Base-by-base conservation (phyloP, 345 rosid genomes). In the Corchorus capsularis region DNA sequence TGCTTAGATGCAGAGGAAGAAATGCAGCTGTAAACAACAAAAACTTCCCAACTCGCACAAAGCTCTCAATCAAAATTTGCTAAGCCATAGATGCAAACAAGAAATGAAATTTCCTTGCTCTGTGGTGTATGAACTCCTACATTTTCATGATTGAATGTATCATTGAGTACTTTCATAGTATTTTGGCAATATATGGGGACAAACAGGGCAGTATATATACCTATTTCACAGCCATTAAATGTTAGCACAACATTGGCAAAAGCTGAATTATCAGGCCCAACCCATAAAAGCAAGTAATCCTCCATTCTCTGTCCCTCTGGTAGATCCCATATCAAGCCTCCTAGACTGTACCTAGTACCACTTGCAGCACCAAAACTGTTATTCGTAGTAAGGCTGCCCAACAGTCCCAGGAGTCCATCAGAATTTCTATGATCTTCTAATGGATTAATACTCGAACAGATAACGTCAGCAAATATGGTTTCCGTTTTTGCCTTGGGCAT, bases 301-400 rank as follows among this genome's bases (percentile, higher is more conserved):
- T 91, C 99, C 82, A 89, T 87, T 81, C 77, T 93, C 57, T 67
- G 75, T 78, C 93, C 90, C 71, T 76, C 61, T 4, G 94, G 89
- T 63, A 92, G 63, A 73, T 83, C 87, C 99, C 98, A 93, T 63
- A 81, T 79, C 82, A 96, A 81, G 70, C 99, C 99, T 86, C 97
- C 97, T 34, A 86, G 75, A 74, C 76, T 79, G 72, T 85, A 86
- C 57, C 75, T 81, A 70, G 77, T 80, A 69, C 78, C 77, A 71
- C 79, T 62, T 35, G 74, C 56, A 5, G 71, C 54, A 75, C 47
- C 66, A n/a, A 62, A 46, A 64, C 76, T 87, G 79, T 80, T 75
- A 62, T 62, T 45, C 77, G 81, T 46, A 63, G 45, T 32, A 39
- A 53, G 63, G 52, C 77, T 66, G 54, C 73, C 78, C 69, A 74